phyloP scores from a whole-genome alignment of 352 stramenopile species.

The Chrysophaeum taylorii region DNA sequence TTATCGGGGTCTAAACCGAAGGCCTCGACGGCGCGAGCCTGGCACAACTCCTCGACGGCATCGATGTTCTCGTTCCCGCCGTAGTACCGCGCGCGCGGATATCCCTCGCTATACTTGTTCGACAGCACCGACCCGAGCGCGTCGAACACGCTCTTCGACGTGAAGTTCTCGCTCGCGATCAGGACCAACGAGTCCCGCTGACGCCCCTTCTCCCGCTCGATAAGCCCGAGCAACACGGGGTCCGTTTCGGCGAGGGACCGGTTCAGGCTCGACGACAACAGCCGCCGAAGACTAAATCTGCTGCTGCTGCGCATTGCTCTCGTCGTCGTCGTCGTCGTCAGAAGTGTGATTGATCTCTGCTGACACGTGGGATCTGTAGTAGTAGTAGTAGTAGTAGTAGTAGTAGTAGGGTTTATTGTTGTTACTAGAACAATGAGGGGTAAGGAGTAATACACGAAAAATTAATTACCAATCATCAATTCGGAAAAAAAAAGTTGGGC shows the following conservation, averaged over 20 bases:
- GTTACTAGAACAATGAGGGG: too few species aligned
- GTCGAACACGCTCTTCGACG: slow-evolving; percentile 89
- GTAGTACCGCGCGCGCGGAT: slow-evolving; percentile 85
- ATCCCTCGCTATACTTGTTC: slow-evolving; percentile 84
- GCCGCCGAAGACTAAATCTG: too few species aligned
- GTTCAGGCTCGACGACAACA: slow-evolving; percentile 59
- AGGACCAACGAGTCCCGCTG: slow-evolving; percentile 94
- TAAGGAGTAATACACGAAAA: too few species aligned
- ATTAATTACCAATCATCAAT: too few species aligned
- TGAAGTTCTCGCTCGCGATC: slow-evolving; percentile 99
- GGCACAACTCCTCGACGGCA: slow-evolving; percentile 92
- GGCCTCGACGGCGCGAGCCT: slow-evolving; percentile 80
- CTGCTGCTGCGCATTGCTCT: too few species aligned
- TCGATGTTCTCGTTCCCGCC: slow-evolving; percentile 99
- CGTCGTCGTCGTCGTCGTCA: too few species aligned
- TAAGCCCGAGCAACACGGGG: slow-evolving; percentile 81
- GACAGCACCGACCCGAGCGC: slow-evolving; percentile 93
- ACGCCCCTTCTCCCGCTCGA: slow-evolving; percentile 92
- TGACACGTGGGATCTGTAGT: too few species aligned
- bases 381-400: too few species aligned
- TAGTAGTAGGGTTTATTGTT: too few species aligned
- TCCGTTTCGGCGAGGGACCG: slow-evolving; percentile 70
- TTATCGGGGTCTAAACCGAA: slow-evolving; percentile 89
- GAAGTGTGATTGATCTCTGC: too few species aligned
- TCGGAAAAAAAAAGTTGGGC: too few species aligned